phyloP scores from a whole-genome alignment of 345 rosid species.

The Eucalyptus globulus region DNA sequence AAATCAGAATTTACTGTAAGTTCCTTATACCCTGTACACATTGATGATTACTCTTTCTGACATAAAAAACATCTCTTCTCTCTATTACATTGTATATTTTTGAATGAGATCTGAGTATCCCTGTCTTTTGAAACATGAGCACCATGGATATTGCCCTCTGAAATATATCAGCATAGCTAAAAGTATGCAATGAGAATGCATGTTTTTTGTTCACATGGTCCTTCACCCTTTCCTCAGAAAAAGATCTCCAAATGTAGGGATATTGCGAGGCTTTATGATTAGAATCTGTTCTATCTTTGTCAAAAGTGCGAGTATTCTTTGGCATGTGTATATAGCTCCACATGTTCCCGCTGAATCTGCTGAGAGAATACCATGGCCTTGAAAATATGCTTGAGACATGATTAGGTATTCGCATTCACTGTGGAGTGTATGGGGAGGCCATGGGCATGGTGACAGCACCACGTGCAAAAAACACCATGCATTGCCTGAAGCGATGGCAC shows the following conservation, averaged over 20 bases:
- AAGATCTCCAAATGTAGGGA: background rate
- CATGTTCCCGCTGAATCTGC: background rate
- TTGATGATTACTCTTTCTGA: background rate
- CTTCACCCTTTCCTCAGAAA: background rate
- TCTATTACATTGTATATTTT: background rate
- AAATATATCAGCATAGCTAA: background rate
- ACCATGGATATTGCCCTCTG: background rate
- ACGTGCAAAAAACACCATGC: background rate
- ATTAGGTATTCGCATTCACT: background rate
- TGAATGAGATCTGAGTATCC: background rate
- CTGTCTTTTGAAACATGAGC: background rate
- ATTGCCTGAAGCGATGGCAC: background rate
- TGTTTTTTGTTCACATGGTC: background rate
- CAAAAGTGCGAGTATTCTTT: background rate
- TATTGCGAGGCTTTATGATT: background rate
- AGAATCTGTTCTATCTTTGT: background rate
- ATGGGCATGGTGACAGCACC: background rate
- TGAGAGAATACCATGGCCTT: background rate
- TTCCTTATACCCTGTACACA: background rate
- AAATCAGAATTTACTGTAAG: background rate
- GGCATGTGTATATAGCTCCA: background rate
- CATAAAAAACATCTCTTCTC: background rate
- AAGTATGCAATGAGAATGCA: background rate
- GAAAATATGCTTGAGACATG: background rate
- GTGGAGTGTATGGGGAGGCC: background rate